Conservation (phyloP, 306 rosid species). For the Betula pendula region DNA sequence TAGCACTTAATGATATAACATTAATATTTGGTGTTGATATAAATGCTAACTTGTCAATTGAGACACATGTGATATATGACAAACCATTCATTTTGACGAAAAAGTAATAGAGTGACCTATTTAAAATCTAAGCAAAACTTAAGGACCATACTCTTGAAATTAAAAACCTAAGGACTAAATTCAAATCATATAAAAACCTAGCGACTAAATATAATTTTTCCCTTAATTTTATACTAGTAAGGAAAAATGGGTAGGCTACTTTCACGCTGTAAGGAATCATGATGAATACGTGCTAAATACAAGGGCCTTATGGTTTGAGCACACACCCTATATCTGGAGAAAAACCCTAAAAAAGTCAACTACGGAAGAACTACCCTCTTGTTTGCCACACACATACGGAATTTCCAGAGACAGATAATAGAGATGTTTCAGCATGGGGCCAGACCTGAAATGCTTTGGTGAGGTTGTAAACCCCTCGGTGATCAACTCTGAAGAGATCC, state of each 20-base stretch:
- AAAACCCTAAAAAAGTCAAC: background rate
- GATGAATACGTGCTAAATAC: background rate
- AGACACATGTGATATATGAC: too few relatives aligned
- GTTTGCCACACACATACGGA: background rate
- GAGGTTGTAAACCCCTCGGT: slow-evolving; percentile 78
- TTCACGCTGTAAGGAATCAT: background rate
- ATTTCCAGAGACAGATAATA: background rate
- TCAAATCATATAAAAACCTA: too few relatives aligned
- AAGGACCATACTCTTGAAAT: too few relatives aligned
- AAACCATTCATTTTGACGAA: too few relatives aligned
- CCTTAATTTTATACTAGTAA: background rate
- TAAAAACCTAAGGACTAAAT: too few relatives aligned
- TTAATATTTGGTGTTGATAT: too few relatives aligned
- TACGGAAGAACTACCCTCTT: background rate
- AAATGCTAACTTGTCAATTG: too few relatives aligned
- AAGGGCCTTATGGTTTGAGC: background rate
- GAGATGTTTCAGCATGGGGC: slow-evolving; percentile 13
- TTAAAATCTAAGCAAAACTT: too few relatives aligned
- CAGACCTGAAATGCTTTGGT: slow-evolving; percentile 89
- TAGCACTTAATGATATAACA: too few relatives aligned
- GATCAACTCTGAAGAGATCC: slow-evolving; percentile 91
- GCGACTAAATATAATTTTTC: too few relatives aligned
- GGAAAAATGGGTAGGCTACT: background rate
- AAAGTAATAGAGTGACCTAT: too few relatives aligned
- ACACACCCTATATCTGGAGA: background rate